Base-by-base conservation (phyloP, 306 rosid genomes). In the Benincasa hispida region DNA sequence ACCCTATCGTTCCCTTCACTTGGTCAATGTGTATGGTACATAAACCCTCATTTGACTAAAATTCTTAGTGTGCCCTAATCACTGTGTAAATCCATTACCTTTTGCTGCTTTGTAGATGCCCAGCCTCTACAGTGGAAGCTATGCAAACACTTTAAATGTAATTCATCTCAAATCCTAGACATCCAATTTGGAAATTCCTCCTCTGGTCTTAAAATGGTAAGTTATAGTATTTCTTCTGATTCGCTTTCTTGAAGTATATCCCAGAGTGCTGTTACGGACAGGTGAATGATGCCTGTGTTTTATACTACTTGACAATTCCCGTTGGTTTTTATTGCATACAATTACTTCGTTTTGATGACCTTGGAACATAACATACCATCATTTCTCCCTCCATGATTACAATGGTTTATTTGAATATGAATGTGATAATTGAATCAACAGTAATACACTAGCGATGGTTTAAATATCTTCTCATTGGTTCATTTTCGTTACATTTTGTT, bases 111-210 rank as follows among this genome's bases (percentile, higher is more conserved):
- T 75, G 50, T 79, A 94, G 99, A 87, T 80, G 83, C 95, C 6
- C 91, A 83, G 54, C 91, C 95, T 77, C 66, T 88, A 80, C 83
- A 85, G 45, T 94, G 99, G 99, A 92, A 90, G 90, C 79, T 82
- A 58, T 86, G 93, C 85, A 87, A 86, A 84, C 85, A 79, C 86
- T 92, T 92, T 59, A 86, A 83, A 75, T 82, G 88, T 77, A 80
- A 77, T 80, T 84, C 86, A 17, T 70, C 77, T 85, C 88, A 84
- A 81, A 87, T 94, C 75, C 88, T 94, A 51, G 99, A 92, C 77
- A 77, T 86, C 74, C 93, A 89, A 82, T 94, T 92, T 75, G 99
- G 97, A 75, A 82, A 81, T 69, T 84, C 96, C 58, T 37, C 32
- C 6, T 66, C 89, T 30, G 79, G 90, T 80, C 85, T 94, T 82